Conservation (phyloP, 1,284 basidiomycete species). For the Heterobasidion annosum region DNA sequence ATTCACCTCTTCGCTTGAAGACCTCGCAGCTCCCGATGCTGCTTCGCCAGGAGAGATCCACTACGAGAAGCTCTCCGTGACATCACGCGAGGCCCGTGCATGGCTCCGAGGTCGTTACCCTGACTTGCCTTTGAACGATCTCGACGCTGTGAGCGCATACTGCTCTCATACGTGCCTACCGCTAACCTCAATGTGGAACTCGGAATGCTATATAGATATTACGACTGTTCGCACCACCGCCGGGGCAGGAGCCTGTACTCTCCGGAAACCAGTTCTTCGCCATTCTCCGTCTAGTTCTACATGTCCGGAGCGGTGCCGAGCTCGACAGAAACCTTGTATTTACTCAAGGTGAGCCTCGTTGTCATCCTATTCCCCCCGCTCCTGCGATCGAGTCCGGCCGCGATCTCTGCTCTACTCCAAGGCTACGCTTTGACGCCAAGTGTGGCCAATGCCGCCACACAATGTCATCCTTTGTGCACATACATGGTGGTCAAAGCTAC, state of each 20-base stretch:
- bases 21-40: conserved; percentile 34
- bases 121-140: conserved; percentile 35
- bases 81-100: conserved; percentile 58
- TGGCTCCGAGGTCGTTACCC: conserved; percentile 67
- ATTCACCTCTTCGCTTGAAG: conserved; percentile 51
- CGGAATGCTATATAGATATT: conserved; percentile 38
- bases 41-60: conserved; percentile 30
- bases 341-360: conserved; percentile 47
- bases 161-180: background rate
- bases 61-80: conserved; percentile 41
- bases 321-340: conserved; percentile 58
- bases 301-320: conserved; percentile 49
- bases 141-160: conserved; percentile 42
- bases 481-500: too few species aligned
- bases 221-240: conserved; percentile 46
- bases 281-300: conserved; percentile 52
- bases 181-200: too few species aligned
- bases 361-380: background rate
- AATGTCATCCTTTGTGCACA: too few species aligned
- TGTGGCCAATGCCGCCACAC: too few species aligned
- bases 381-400: background rate
- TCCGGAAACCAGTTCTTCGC: conserved; percentile 71
- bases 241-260: conserved; percentile 41
- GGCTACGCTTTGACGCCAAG: too few species aligned
- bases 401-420: too few species aligned